Base-by-base conservation (phyloP, 352 stramenopile species). In the Pythium graminicola region DNA sequence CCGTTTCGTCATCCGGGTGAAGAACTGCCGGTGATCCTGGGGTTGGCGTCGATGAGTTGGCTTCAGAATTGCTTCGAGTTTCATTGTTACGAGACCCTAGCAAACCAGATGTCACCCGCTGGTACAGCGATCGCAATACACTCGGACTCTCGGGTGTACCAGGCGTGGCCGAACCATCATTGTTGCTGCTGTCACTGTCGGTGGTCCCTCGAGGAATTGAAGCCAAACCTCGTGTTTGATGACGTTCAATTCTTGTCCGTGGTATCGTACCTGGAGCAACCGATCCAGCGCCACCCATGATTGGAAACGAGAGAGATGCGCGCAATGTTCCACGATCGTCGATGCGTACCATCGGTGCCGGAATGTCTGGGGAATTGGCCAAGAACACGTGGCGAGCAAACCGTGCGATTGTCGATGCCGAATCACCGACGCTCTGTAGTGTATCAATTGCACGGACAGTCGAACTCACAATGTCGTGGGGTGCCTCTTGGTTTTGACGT, bases 351-450 rank as follows among this genome's bases (percentile, higher is more conserved):
- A 41, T 54, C 3, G 59, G 53, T 2, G 48, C 19, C 14, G 59
- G 52, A 27, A 67, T 54, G 9, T 57, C 42, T 1, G 59, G 51
- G 6, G 59, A 61, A 48, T 67, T 67, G 19, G 55, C 48, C 9
- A 67, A 23, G 28, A 62, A 67, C 13, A 67, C 53, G 17, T 67
- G 52, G 6, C 59, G 59, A 27, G 59, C 45, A 23, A 52, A 67
- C n/a, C 59, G 52, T 3, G 59, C 59, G 3, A 58, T 54, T n/a
- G 59, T 50, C 5, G 36, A 53, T 2, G 59, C 47, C 32, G 59
- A 54, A 20, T 67, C 59, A 4, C 59, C 59, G 8, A 67, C 16
- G 27, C 26, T 54, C 36, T 67, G 59, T 10, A 67, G n/a, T 20
- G 52, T 59, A 27, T 67, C 59, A 36, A 67, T 62, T 26, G 52